Base-by-base conservation (phyloP, 2,329 filamentous ascomycete species). In the Penicillium brasilianum region DNA sequence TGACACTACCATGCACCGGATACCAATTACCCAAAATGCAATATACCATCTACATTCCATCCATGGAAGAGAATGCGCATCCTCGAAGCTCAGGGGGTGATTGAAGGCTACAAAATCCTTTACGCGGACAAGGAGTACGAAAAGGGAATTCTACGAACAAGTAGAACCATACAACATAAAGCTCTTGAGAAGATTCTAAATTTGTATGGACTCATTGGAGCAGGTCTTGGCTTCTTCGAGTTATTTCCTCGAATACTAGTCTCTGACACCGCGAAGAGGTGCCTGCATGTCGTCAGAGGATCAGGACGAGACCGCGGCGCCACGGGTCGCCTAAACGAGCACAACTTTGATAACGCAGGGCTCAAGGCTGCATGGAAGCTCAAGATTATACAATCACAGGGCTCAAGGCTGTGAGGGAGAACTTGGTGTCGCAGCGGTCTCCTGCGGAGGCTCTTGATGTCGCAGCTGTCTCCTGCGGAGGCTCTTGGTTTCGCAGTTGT, bases 251-350 rank as follows among this genome's bases (percentile, higher is more conserved):
- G 44, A 48, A 48, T 48, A 48, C 44, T 48, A 25, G 44, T 48
- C 44, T 48, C 44, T 48, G 44, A 48, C 44, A 48, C 44, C 44
- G 44, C 44, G 44, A 48, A 25, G 44, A 48, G 44, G 44, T 48
- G 44, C 44, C 44, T 48, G 44, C 22, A 20, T 46, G 43, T 46
- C 18, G 43, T 14, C 43, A 46, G 43, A 46, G n/a, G n/a, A 46
- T 46, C 43, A 46, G 18, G 43, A 20, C 18, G 22, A 25, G 43
- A 20, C 43, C 43, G 43, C 18, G 43, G 18, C 43, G 18, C 43
- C 43, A 25, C 43, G 43, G 43, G 43, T 46, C n/a, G 22, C 43
- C 43, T 46, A 46, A 46, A 46, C 43, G 43, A 46, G 43, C 43
- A 46, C 22, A 46, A 46, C 1, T 4, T 46, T 46, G 43, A 46